These are phyloP conservation scores for Arachis stenosperma DNA, from an alignment of 306 rosid species.

Conservation along the genomic window DNA sequence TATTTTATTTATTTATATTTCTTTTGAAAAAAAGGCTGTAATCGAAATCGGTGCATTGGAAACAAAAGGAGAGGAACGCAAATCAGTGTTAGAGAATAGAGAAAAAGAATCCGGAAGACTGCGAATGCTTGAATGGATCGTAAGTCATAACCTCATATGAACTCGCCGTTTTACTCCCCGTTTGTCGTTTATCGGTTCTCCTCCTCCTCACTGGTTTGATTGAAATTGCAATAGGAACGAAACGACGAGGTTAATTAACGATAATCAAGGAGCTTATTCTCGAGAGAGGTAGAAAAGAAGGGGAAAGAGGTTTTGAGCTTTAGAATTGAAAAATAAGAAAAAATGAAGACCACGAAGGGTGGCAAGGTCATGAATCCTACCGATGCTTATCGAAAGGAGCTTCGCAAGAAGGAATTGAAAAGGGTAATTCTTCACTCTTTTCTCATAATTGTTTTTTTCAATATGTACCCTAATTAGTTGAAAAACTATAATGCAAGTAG, in stretches of 20 bases:
- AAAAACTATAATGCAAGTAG: neutral
- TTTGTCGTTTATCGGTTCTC: too few species aligned
- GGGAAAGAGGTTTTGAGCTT: conserved; percentile 4
- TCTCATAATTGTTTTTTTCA: conserved; percentile 9
- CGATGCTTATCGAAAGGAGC: conserved; percentile 94
- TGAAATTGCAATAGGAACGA: neutral
- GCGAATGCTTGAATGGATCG: conserved; percentile 3
- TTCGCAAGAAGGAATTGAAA: conserved; percentile 93
- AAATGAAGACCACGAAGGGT: conserved; percentile 94
- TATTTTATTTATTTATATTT: too few species aligned
- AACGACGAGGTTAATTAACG: neutral
- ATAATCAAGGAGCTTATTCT: neutral
- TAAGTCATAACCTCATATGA: neutral
- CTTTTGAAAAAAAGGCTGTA: too few species aligned
- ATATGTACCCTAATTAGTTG: conserved; percentile 15
- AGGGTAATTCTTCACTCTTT: conserved; percentile 54
- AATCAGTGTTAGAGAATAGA: neutral
- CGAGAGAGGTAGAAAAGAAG: neutral
- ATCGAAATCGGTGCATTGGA: too few species aligned
- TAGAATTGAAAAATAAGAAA: conserved; percentile 24
- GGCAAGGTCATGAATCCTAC: conserved; percentile 99
- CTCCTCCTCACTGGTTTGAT: too few species aligned
- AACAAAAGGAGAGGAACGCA: neutral
- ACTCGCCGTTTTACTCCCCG: neutral
- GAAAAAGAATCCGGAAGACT: neutral